These are phyloP conservation scores for Apiospora phragmitis DNA, from an alignment of 2,329 filamentous ascomycete genomes.

Conservation along the genomic window DNA sequence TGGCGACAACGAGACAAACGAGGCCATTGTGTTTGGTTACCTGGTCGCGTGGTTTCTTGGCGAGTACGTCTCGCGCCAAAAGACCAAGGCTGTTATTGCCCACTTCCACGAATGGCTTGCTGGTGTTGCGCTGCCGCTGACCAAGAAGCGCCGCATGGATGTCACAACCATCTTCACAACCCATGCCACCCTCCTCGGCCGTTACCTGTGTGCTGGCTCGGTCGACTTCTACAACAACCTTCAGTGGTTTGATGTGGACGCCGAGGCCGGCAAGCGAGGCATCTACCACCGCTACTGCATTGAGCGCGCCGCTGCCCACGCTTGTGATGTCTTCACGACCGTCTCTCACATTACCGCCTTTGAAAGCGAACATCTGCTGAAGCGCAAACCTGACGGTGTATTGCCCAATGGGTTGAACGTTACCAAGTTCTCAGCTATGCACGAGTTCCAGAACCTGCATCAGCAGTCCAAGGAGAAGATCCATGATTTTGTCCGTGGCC, in stretches of 20 bases:
- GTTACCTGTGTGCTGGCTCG: slow-evolving; percentile 94
- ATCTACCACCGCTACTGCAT: slow-evolving; percentile 99
- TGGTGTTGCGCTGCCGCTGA: slow-evolving; percentile 87
- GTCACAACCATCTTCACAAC: slow-evolving; percentile 98
- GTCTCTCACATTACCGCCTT: slow-evolving; percentile 98
- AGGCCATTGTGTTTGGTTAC: slow-evolving; percentile 96
- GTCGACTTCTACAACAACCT: slow-evolving; percentile 99
- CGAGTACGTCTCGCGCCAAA: slow-evolving; percentile 96
- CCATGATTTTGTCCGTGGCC: slow-evolving; percentile 94
- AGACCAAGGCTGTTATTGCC: slow-evolving; percentile 86
- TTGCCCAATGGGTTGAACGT: slow-evolving; percentile 96
- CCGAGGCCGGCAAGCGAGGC: slow-evolving; percentile 94
- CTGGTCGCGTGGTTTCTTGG: slow-evolving; percentile 97
- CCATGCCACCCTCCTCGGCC: slow-evolving; percentile 90
- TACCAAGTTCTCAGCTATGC: slow-evolving; percentile 96
- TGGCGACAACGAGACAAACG: slow-evolving; percentile 92
- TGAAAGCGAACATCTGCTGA: slow-evolving; percentile 94
- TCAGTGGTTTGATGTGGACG: slow-evolving; percentile 93
- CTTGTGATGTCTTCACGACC: slow-evolving; percentile 95
- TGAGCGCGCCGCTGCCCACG: slow-evolving; percentile 88
- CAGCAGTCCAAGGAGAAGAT: slow-evolving; percentile 97
- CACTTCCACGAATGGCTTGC: slow-evolving; percentile 99
- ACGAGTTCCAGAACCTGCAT: slow-evolving; percentile 98
- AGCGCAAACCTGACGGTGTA: slow-evolving; percentile 96
- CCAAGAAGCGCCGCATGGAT: slow-evolving; percentile 92